Evolutionary conservation across 2,329 filamentous ascomycete species (phyloP).

Genomic region (Rutstroemia sp.): DNA sequence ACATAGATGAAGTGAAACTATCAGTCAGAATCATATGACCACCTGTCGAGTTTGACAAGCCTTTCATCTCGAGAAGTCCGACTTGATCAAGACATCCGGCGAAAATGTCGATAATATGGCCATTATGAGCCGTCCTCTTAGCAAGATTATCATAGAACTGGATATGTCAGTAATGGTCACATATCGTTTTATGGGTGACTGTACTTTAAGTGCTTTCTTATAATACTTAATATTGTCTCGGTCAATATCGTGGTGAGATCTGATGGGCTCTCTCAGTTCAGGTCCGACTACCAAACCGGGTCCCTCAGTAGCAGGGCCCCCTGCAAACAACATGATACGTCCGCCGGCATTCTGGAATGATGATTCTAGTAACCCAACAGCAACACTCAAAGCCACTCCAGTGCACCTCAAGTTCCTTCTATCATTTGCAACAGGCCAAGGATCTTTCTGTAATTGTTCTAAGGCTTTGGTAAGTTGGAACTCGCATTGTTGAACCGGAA

Average conservation of each 20-base stretch:
- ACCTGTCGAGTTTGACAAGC: slow-evolving; percentile 88
- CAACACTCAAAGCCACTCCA: slow-evolving; percentile 92
- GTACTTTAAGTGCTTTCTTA: slow-evolving; percentile 93
- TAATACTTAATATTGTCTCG: slow-evolving; percentile 99
- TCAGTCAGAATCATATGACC: slow-evolving; percentile 98
- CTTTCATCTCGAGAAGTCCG: slow-evolving; percentile 96
- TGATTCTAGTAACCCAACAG: slow-evolving; percentile 83
- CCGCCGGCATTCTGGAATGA: slow-evolving; percentile 94
- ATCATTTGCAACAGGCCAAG: slow-evolving; percentile 94
- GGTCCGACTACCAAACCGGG: slow-evolving; percentile 95
- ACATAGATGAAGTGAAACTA: slow-evolving; percentile 98
- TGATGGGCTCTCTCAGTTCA: slow-evolving; percentile 90
- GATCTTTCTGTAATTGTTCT: slow-evolving; percentile 92
- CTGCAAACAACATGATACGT: slow-evolving; percentile 94
- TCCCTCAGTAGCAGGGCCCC: slow-evolving; percentile 89
- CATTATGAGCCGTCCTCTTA: slow-evolving; percentile 91
- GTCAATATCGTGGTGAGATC: slow-evolving; percentile 98
- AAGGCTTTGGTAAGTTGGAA: slow-evolving; percentile 95
- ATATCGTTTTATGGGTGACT: slow-evolving; percentile 15
- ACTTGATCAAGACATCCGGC: slow-evolving; percentile 97
- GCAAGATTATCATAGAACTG: slow-evolving; percentile 93
- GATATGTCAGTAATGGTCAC: not conserved
- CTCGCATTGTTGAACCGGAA: slow-evolving; percentile 92
- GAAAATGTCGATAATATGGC: slow-evolving; percentile 96
- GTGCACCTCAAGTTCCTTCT: slow-evolving; percentile 86